phyloP scores from a whole-genome alignment of 495 filamentous ascomycete genomes.

The Xylona heveae region DNA sequence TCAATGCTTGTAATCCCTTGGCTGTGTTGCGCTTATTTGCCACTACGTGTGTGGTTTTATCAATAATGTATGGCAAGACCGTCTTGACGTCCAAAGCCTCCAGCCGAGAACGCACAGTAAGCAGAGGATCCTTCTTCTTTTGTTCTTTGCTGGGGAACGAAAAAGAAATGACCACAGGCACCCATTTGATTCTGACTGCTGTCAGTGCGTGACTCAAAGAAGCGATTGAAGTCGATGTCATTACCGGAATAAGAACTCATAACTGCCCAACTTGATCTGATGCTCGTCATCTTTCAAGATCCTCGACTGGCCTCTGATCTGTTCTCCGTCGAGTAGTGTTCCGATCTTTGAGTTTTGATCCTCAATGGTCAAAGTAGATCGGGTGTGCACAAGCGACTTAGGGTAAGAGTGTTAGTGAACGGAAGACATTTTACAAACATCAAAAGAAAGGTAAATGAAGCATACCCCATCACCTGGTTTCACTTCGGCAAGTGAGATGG shows the following conservation, averaged over 20 bases:
- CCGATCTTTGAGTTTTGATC: slow-evolving; percentile 62
- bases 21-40: slow-evolving; percentile 77
- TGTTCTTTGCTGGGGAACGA: slow-evolving; percentile 58
- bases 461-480: slow-evolving; percentile 48
- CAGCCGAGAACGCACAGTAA: slow-evolving; percentile 35
- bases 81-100: slow-evolving; percentile 79
- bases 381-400: slow-evolving; percentile 34
- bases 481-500: slow-evolving; percentile 47
- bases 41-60: slow-evolving; percentile 67
- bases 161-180: slow-evolving; percentile 60
- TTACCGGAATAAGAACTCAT: slow-evolving; percentile 30
- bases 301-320: slow-evolving; percentile 33
- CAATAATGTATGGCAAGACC: slow-evolving; percentile 42
- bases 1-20: slow-evolving; percentile 68
- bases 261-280: slow-evolving; percentile 43
- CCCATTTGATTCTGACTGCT: slow-evolving; percentile 48
- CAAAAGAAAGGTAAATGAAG: neutral
- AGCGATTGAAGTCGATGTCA: slow-evolving; percentile 18
- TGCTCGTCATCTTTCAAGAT: slow-evolving; percentile 34
- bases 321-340: slow-evolving; percentile 51
- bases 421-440: neutral
- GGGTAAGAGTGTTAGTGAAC: neutral
- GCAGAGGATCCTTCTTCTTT: slow-evolving; percentile 43
- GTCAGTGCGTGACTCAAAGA: slow-evolving; percentile 5
- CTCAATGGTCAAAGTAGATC: slow-evolving; percentile 40